Base-by-base conservation (phyloP, 2,329 filamentous ascomycete genomes). In the Aspergillus pseudotamarii region DNA sequence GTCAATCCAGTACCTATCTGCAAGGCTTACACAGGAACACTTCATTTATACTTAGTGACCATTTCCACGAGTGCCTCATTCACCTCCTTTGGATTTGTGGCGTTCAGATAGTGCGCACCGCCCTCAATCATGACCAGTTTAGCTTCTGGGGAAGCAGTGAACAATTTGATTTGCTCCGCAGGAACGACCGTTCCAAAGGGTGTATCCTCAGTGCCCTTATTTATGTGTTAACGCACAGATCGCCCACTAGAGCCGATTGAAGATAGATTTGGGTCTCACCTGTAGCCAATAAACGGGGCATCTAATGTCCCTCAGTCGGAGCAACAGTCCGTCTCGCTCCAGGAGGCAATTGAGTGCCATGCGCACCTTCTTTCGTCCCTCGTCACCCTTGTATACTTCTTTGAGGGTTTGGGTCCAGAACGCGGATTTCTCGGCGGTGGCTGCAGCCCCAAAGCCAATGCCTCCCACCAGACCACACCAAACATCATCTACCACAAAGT, bases 251-350 rank as follows among this genome's bases (percentile, higher is more conserved):
- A 6, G 19, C 28, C 6, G 21, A 8, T 28, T 43, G 28, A n/a
- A 23, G 11, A 30, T 12, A 43, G 21, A 41, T 6, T 4, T 19
- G 23, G 4, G 5, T 66, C 73, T 79, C 53, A 83, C 81, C 70
- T 82, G 71, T 62, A 85, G 62, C 83, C 83, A 85, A 55, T 81
- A 67, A 2, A 86, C 83, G 0, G 84, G 84, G 71, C 83, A 85
- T 51, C 68, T 71, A 4, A 86, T 74, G 71, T 86, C 83, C 3
- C 71, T 75, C 34, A 85, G 62, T 9, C 84, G 68, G 5, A 75
- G 67, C 62, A 81, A 77, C 66, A 86, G 65, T 1, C 81, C 80
- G 71, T 85, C 84, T 2, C 83, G 72, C 59, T 84, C 82, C 19
- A 76, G 67, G 26, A 85, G 68, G 63, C 82, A 83, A 60, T 83